Evolutionary conservation across 2,329 filamentous ascomycete species (phyloP), one percentile per base, ranked within the genome.

Genomic region (Fusarium sp.): DNA sequence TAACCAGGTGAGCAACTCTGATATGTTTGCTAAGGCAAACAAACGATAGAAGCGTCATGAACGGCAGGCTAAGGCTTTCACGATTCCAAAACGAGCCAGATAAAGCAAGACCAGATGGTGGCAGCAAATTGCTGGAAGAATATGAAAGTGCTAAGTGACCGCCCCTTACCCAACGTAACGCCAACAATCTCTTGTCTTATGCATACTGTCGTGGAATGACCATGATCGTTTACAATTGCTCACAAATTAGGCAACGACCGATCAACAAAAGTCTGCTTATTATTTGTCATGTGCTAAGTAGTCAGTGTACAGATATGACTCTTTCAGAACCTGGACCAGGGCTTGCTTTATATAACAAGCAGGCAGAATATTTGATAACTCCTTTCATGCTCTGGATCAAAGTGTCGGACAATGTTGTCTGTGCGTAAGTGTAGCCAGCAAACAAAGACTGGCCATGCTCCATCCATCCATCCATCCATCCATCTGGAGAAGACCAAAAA

Each of bases 341-440:
- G 34, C 23, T 28, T 16, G 23, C 28, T 37, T 10, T 15, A 28
- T 16, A 41, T 34, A 45, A 58, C 20, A 23, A 65, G 45, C 20
- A 67, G 44, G 44, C 26, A 67, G 45, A 16, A 33, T 57, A 26
- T 41, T 36, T 52, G 51, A 30, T 34, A n/a, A 40, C 7, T 37
- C 47, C 33, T 50, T 50, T 15, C 12, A 23, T 45, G 42, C 30
- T 30, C 10, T 41, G 18, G 13, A 23, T 41, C 30, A 30, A 30
- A 15, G 20, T 16, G 38, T 12, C 10, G 18, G 20, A 50, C 9
- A 50, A 36, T n/a, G 26, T 28, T 50, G 33, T 50, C 47, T 38
- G 47, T 36, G 47, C 23, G 12, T 28, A 15, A 37, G 45, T 26
- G 45, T 40, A 23, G 20, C 18, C 13, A 30, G 42, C 18, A 45